Conservation (phyloP, 768 basidiomycete species). For the Russula sp. region DNA sequence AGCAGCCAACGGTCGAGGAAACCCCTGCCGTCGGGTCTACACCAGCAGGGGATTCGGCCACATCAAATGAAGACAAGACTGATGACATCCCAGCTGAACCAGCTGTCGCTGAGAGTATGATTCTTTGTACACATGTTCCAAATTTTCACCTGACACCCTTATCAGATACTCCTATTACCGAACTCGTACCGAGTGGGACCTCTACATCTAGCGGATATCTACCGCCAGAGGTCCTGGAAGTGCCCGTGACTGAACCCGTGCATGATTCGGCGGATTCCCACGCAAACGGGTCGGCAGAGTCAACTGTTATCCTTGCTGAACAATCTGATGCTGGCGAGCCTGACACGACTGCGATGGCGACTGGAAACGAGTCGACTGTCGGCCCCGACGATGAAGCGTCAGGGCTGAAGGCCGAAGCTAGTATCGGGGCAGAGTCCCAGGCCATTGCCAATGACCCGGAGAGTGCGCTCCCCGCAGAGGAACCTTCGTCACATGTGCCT, state of each 20-base stretch:
- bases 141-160: neutral
- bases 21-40: neutral
- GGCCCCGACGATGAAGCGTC: neutral
- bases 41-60: neutral
- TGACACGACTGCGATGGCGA: neutral
- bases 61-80: neutral
- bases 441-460: neutral
- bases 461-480: neutral
- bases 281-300: neutral
- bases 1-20: neutral
- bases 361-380: neutral
- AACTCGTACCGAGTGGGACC: neutral
- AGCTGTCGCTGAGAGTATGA: slow-evolving; percentile 3
- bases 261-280: neutral
- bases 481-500: neutral
- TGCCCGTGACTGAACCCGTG: neutral
- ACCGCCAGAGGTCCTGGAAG: neutral
- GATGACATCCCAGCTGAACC: neutral
- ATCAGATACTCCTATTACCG: slow-evolving; percentile 1
- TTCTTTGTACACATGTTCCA: neutral
- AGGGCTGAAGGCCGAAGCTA: neutral
- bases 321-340: neutral
- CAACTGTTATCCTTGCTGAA: neutral
- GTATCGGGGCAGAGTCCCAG: neutral
- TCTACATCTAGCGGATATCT: neutral